phyloP scores from a whole-genome alignment of 2,329 filamentous ascomycete genomes.

The Neofusicoccum parvum region DNA sequence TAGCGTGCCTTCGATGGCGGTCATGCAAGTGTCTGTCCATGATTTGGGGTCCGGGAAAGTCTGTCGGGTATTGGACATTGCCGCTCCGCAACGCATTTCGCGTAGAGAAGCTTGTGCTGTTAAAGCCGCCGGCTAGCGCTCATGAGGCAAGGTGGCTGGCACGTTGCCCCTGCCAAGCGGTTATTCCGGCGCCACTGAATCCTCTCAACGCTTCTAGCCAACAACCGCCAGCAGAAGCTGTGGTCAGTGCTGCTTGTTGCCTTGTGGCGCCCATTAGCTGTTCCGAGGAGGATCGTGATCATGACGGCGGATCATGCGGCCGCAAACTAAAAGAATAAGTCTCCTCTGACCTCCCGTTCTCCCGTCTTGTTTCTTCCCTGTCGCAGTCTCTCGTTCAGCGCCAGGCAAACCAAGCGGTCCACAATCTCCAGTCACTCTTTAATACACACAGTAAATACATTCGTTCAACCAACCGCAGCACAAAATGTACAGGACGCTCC shows the following conservation, averaged over 20 bases:
- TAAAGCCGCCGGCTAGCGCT: not conserved
- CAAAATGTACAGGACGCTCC: constrained; percentile 5
- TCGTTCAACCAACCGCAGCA: not conserved
- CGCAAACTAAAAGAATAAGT: not conserved
- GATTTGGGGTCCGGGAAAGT: too few relatives aligned
- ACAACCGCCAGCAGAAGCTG: not conserved
- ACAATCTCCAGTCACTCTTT: not conserved
- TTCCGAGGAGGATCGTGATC: not conserved
- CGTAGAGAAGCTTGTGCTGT: not conserved
- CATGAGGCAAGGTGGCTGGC: not conserved
- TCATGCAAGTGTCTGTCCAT: too few relatives aligned
- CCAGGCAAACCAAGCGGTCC: not conserved
- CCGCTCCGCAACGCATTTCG: not conserved
- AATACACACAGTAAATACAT: not conserved
- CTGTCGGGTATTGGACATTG: too few relatives aligned
- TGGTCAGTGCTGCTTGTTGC: constrained; percentile 2
- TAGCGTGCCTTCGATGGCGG: too few relatives aligned
- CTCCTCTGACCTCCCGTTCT: not conserved
- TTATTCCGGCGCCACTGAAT: not conserved
- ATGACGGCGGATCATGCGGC: not conserved
- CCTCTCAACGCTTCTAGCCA: not conserved
- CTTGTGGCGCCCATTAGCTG: not conserved
- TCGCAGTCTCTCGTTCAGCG: not conserved
- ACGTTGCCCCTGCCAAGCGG: not conserved
- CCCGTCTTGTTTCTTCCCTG: not conserved